Conservation (phyloP, 2,329 filamentous ascomycete genomes). For the Aspergillus terreus region DNA sequence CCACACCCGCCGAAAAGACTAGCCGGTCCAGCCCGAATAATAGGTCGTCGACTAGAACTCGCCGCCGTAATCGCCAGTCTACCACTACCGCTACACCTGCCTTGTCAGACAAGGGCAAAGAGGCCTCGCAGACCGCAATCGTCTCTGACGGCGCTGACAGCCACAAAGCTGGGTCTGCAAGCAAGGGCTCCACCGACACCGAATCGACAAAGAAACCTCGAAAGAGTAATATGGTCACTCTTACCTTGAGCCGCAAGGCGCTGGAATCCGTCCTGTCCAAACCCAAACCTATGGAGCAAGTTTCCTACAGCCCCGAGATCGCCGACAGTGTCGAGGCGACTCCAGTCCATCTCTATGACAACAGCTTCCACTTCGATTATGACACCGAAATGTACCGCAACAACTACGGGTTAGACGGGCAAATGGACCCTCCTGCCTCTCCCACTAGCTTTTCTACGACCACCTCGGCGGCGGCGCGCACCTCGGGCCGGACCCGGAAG, state of each 20-base stretch:
- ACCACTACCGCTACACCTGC: not conserved
- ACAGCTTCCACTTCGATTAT: conserved; percentile 18
- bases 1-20: conserved; percentile 7
- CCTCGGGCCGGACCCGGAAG: conserved; percentile 17
- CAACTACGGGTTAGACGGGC: conserved; percentile 19
- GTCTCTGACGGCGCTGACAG: not conserved
- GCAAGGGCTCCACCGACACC: not conserved
- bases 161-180: conserved; percentile 4
- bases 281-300: not conserved
- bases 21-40: conserved; percentile 3
- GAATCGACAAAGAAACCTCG: not conserved
- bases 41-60: conserved; percentile 7
- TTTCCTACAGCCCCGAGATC: conserved; percentile 6
- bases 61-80: conserved; percentile 10
- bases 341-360: conserved; percentile 10
- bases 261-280: conserved; percentile 4
- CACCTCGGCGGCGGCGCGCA: conserved; percentile 13
- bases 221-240: conserved; percentile 13
- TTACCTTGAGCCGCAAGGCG: conserved; percentile 14
- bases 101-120: not conserved
- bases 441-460: conserved; percentile 17
- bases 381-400: conserved; percentile 18
- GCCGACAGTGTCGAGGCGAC: conserved; percentile 10
- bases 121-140: not conserved
- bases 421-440: conserved; percentile 16